Evolutionary conservation across 2,329 filamentous ascomycete species (phyloP).

Genomic region (Colletotrichum paranaense): DNA sequence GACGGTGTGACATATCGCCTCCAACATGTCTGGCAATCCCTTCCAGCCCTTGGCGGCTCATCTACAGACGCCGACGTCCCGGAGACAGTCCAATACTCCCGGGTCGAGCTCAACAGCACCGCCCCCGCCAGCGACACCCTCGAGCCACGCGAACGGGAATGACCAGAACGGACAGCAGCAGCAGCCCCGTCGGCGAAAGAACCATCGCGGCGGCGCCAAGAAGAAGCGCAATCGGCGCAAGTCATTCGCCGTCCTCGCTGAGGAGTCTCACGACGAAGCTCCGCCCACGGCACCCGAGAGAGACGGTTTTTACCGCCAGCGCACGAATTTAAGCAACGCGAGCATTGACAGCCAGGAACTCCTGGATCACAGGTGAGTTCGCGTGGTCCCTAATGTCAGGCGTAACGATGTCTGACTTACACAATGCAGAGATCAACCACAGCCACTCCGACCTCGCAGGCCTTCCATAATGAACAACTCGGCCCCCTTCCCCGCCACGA

Average conservation of each 20-base stretch:
- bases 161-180: conserved; percentile 30
- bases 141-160: conserved; percentile 21
- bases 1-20: conserved; percentile 18
- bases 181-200: conserved; percentile 65
- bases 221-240: conserved; percentile 81
- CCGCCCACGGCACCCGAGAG: conserved; percentile 42
- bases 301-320: conserved; percentile 61
- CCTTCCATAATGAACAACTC: conserved; percentile 58
- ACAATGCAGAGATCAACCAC: conserved; percentile 61
- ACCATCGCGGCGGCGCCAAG: conserved; percentile 80
- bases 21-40: conserved; percentile 47
- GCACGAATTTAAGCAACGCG: conserved; percentile 77
- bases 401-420: not conserved
- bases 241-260: conserved; percentile 78
- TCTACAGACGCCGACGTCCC: conserved; percentile 22
- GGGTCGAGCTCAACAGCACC: conserved; percentile 33
- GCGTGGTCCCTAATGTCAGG: conserved; percentile 36
- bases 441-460: conserved; percentile 72
- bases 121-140: conserved; percentile 22
- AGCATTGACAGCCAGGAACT: conserved; percentile 91
- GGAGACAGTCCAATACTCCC: conserved; percentile 24
- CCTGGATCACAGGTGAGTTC: conserved; percentile 81
- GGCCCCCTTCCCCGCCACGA: conserved; percentile 45
- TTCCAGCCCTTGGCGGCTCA: conserved; percentile 42
- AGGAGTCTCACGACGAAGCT: conserved; percentile 59